Evolutionary conservation across 2,329 filamentous ascomycete genomes (phyloP).

Genomic region (Alternaria viburni): DNA sequence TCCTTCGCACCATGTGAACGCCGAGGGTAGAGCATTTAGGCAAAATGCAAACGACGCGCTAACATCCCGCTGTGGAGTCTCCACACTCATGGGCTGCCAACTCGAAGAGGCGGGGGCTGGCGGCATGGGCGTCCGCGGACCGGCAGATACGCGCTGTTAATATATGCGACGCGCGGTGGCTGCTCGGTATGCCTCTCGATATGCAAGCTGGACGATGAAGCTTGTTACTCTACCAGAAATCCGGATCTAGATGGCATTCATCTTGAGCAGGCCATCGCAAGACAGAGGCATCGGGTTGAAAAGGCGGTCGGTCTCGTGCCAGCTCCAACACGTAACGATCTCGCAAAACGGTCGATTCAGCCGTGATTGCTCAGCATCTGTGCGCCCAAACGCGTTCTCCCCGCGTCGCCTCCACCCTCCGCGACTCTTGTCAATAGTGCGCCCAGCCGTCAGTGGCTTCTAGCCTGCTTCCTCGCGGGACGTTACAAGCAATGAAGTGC

Average conservation of each 20-base stretch:
- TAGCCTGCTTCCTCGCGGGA: background rate
- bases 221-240: background rate
- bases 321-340: background rate
- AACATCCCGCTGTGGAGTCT: slow-evolving; percentile 8
- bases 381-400: background rate
- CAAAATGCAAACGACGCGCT: slow-evolving; percentile 1
- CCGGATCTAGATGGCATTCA: background rate
- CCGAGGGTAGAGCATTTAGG: slow-evolving; percentile 1
- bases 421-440: background rate
- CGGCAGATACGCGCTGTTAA: slow-evolving; percentile 1
- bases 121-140: background rate
- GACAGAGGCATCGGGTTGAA: background rate
- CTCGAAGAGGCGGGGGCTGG: background rate
- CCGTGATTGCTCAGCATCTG: slow-evolving; percentile 2
- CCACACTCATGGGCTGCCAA: background rate
- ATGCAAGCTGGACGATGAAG: background rate
- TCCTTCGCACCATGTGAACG: background rate
- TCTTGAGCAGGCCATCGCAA: background rate
- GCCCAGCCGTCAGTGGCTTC: background rate
- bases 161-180: background rate
- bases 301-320: background rate
- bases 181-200: background rate
- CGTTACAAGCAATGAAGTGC: background rate
- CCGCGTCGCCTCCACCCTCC: background rate
- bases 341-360: background rate